A percentile compares a stretch with the other conserved stretches of the same genome.
Evolutionary conservation across 345 rosid species (phyloP).

Genomic region (Moricandia arvensis): DNA sequence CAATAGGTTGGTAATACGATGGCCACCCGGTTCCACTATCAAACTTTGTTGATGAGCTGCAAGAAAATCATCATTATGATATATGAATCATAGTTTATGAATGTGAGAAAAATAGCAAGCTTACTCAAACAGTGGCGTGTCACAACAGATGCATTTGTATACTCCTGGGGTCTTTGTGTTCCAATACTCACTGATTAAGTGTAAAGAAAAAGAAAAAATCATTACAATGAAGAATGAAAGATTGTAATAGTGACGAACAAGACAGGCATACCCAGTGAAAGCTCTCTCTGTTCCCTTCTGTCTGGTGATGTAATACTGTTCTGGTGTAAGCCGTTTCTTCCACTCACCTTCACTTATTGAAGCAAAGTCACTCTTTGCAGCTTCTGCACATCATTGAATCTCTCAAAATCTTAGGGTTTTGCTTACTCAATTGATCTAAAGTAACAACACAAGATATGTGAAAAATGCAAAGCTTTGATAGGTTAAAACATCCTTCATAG

Average conservation of each 20-base stretch:
- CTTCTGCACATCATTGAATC: slow-evolving; percentile 29
- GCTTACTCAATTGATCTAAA: background rate
- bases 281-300: slow-evolving; percentile 92
- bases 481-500: background rate
- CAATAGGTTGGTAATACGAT: slow-evolving; percentile 74
- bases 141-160: slow-evolving; percentile 86
- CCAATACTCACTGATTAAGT: slow-evolving; percentile 67
- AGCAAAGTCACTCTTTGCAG: slow-evolving; percentile 43
- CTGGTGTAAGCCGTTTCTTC: slow-evolving; percentile 58
- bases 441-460: background rate
- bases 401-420: background rate
- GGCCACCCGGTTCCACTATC: slow-evolving; percentile 99
- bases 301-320: slow-evolving; percentile 77
- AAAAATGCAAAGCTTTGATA: background rate
- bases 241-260: background rate
- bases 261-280: slow-evolving; percentile 65
- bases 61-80: background rate
- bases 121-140: slow-evolving; percentile 77
- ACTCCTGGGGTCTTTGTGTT: slow-evolving; percentile 74
- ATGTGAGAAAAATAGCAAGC: slow-evolving; percentile 10
- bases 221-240: background rate
- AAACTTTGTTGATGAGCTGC: slow-evolving; percentile 83
- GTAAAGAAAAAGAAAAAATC: background rate
- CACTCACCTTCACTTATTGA: slow-evolving; percentile 61
- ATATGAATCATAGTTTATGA: background rate